phyloP scores from a whole-genome alignment of 208 protist species.

The Acanthamoeba castellanii region DNA sequence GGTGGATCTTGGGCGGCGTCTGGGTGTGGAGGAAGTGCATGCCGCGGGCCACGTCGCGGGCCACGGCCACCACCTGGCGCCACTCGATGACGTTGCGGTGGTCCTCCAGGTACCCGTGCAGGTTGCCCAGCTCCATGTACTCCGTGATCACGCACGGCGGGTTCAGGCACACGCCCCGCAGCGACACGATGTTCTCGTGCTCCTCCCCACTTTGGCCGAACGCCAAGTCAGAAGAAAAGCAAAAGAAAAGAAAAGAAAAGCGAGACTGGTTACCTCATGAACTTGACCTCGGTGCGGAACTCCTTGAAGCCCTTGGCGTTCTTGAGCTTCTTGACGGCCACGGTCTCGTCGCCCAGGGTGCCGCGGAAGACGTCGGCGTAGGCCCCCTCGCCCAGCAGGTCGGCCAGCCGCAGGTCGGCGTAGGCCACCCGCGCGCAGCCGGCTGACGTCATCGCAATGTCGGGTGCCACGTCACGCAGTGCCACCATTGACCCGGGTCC shows the following conservation, averaged over 20 bases:
- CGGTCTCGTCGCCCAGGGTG: neutral
- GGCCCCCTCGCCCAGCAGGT: slow-evolving; percentile 67
- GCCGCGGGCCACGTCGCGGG: slow-evolving; percentile 41
- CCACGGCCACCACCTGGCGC: slow-evolving; percentile 21
- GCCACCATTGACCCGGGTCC: neutral
- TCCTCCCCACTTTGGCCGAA: neutral
- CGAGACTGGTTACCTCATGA: slow-evolving; percentile 70
- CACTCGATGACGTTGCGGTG: slow-evolving; percentile 55
- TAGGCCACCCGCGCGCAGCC: neutral
- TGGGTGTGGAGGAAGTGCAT: slow-evolving; percentile 72
- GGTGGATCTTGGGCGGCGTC: slow-evolving; percentile 42
- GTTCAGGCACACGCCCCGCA: slow-evolving; percentile 79
- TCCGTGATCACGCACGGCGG: slow-evolving; percentile 81
- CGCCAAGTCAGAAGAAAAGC: neutral
- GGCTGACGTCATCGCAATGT: slow-evolving; percentile 31
- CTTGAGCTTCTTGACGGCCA: slow-evolving; percentile 69
- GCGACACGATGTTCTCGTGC: slow-evolving; percentile 80
- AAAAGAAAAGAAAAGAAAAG: neutral
- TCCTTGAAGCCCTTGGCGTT: slow-evolving; percentile 82
- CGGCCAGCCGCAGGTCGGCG: slow-evolving; percentile 3
- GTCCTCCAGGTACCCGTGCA: slow-evolving; percentile 61
- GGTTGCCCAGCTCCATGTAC: slow-evolving; percentile 76
- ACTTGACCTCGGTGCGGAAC: slow-evolving; percentile 81
- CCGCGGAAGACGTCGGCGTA: slow-evolving; percentile 61
- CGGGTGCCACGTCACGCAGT: neutral